These are phyloP conservation scores for Iris pallida DNA, from an alignment of 116 monocot species.

Conservation along the genomic window DNA sequence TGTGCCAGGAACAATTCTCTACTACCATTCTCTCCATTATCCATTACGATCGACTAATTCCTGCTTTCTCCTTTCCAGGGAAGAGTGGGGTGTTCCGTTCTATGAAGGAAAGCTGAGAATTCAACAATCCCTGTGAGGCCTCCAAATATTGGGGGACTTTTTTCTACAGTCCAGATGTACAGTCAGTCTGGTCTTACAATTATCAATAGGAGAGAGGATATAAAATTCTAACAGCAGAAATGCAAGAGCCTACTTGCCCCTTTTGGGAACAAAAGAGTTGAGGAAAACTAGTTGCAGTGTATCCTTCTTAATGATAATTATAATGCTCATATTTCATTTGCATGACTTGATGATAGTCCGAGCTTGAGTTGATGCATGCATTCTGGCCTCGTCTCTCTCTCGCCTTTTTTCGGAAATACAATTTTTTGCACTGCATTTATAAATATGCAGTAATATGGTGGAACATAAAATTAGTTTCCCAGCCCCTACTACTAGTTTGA, in stretches of 20 bases:
- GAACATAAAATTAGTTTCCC: no score
- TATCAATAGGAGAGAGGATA: conserved; percentile 3
- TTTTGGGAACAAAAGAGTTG: neutral
- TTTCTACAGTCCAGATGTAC: conserved; percentile 12
- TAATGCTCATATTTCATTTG: neutral
- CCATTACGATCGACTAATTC: no score
- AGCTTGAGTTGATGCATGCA: neutral
- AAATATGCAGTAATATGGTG: no score
- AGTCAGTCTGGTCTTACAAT: conserved; percentile 7
- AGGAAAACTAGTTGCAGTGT: conserved; percentile 7
- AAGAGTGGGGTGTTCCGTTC: neutral
- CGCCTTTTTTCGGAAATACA: no score
- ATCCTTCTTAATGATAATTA: conserved; percentile 2
- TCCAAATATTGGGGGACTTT: neutral
- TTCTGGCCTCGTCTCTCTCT: no score
- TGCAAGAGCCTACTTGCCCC: conserved; percentile 2
- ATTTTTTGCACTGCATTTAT: no score
- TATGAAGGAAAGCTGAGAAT: neutral
- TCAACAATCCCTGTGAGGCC: neutral
- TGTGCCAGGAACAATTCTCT: no score
- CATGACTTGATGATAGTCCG: neutral
- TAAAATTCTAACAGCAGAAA: neutral
- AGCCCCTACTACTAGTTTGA: no score
- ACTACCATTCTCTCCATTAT: no score
- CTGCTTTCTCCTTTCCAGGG: neutral